phyloP scores from a whole-genome alignment of 2,329 filamentous ascomycete species.

The Esteya vermicola region DNA sequence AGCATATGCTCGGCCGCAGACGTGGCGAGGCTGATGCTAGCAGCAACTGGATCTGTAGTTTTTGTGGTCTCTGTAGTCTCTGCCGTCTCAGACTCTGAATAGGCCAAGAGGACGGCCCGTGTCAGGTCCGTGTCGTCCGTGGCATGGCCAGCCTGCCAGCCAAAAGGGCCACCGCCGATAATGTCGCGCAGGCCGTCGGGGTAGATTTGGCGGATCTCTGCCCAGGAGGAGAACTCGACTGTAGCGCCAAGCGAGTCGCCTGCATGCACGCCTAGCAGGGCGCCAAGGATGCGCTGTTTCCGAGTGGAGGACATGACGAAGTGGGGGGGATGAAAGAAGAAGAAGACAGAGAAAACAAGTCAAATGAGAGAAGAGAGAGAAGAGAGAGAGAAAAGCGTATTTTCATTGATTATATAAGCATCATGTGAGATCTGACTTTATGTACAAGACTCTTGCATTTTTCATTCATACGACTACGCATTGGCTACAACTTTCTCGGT shows the following conservation, averaged over 20 bases:
- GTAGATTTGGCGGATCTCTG: constrained; percentile 16
- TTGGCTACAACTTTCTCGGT: constrained; percentile 33
- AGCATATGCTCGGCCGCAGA: constrained; percentile 24
- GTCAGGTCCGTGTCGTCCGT: constrained; percentile 35
- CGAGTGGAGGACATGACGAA: too few relatives aligned
- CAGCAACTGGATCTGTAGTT: too few relatives aligned
- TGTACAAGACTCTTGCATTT: too few relatives aligned
- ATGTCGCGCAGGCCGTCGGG: constrained; percentile 26
- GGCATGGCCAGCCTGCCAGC: constrained; percentile 27
- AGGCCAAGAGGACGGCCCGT: constrained; percentile 28
- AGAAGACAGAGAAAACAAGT: too few relatives aligned
- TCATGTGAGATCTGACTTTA: too few relatives aligned
- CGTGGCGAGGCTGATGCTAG: constrained; percentile 16
- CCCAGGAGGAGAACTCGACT: constrained; percentile 25
- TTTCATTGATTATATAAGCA: too few relatives aligned
- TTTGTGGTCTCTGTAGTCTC: not conserved
- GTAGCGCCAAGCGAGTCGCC: constrained; percentile 32
- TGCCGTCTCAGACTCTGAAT: constrained; percentile 11
- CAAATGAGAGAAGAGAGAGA: too few relatives aligned
- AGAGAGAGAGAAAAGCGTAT: too few relatives aligned
- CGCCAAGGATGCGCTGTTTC: constrained; percentile 21
- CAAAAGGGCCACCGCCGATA: constrained; percentile 27
- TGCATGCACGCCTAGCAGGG: constrained; percentile 29
- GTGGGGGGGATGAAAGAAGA: too few relatives aligned
- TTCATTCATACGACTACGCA: too few relatives aligned